Evolutionary conservation across 805 yeast genomes (phyloP).

Genomic region (Starmerella stigmatis): DNA sequence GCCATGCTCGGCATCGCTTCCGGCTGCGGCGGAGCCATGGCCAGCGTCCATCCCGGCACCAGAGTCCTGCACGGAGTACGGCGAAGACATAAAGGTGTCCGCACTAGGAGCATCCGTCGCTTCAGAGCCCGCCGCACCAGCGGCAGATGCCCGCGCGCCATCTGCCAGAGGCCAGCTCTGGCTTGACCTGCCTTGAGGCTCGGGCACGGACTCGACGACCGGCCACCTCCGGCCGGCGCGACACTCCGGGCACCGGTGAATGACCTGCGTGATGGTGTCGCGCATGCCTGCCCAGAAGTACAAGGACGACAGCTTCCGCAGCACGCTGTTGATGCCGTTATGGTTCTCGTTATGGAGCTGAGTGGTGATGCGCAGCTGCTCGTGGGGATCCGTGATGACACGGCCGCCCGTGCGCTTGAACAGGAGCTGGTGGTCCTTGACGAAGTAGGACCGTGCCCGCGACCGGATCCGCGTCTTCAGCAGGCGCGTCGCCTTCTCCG

Average conservation of each 20-base stretch:
- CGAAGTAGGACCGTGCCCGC: constrained; percentile 60
- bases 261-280: constrained; percentile 71
- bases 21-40: background rate
- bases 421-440: constrained; percentile 61
- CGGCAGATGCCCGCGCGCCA: no score
- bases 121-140: no score
- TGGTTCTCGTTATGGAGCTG: constrained; percentile 58
- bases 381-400: constrained; percentile 65
- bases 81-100: no score
- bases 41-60: background rate
- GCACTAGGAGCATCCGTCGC: no score
- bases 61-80: background rate
- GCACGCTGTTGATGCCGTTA: constrained; percentile 82
- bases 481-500: constrained; percentile 66
- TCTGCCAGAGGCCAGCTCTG: no score
- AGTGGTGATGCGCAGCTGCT: constrained; percentile 64
- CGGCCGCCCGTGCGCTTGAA: constrained; percentile 55
- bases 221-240: no score
- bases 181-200: no score
- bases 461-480: constrained; percentile 84
- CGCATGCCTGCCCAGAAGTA: constrained; percentile 90
- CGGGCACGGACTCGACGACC: no score
- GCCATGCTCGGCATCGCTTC: background rate
- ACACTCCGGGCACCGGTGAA: constrained; percentile 67
- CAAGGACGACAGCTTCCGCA: constrained; percentile 61